A percentile compares a stretch with the other conserved stretches of the same genome.
Conservation (phyloP, 2,329 filamentous ascomycete species). For the Dactylellina leptospora region DNA sequence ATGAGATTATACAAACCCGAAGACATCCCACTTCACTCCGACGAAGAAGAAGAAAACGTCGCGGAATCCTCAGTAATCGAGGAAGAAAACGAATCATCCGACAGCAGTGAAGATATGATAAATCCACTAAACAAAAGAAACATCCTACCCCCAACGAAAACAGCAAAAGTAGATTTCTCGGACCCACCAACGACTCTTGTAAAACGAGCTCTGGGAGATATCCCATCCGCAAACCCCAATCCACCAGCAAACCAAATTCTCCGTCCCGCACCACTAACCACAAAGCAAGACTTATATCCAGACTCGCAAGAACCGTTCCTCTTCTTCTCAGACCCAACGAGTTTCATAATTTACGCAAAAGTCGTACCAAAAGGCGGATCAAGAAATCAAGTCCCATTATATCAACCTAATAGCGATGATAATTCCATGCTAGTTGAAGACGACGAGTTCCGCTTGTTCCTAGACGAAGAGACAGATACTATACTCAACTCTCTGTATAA, state of each 20-base stretch:
- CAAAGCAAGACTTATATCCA: conserved; percentile 13
- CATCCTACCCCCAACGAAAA: not conserved
- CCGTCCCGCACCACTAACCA: not conserved
- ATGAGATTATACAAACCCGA: too few relatives aligned
- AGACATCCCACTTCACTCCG: too few relatives aligned
- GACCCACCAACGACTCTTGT: not conserved
- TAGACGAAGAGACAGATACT: not conserved
- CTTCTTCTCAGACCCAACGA: conserved; percentile 11
- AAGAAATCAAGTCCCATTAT: not conserved
- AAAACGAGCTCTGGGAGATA: not conserved
- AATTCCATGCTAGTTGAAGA: not conserved
- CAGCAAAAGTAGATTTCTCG: too few relatives aligned
- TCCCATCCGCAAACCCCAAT: not conserved
- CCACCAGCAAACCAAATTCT: not conserved
- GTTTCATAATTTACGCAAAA: conserved; percentile 4
- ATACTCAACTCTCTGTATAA: not conserved
- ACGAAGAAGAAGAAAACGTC: not conserved
- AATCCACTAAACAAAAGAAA: not conserved
- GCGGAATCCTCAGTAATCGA: not conserved
- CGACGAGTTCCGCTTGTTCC: not conserved
- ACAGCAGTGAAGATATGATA: too few relatives aligned
- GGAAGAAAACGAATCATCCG: not conserved
- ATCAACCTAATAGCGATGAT: too few relatives aligned
- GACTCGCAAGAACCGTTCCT: conserved; percentile 6
- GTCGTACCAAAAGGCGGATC: not conserved